A percentile compares a stretch with the other conserved stretches of the same genome.
Conservation (phyloP, 2,329 filamentous ascomycete species). For the Lasiodiplodia sp. region DNA sequence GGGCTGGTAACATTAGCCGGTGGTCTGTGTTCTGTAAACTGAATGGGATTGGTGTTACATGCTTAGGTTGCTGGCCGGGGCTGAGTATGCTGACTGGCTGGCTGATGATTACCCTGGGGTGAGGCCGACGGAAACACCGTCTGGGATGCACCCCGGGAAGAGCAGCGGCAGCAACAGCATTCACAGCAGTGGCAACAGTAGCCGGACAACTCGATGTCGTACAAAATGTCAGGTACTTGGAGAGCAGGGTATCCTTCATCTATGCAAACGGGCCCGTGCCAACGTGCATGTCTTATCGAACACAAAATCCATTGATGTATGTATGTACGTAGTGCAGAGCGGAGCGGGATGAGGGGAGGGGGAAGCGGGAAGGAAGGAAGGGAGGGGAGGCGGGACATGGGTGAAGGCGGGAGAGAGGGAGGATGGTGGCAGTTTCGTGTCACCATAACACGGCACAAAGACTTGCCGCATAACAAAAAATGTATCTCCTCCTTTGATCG, state of each 20-base stretch:
- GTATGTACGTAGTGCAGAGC: constrained; percentile 10
- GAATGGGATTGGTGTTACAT: not conserved
- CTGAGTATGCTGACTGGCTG: not conserved
- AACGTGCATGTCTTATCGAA: constrained; percentile 6
- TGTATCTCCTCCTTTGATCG: not conserved
- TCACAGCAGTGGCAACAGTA: not conserved
- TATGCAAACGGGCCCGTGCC: constrained; percentile 17
- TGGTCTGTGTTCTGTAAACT: not conserved
- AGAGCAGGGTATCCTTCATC: not conserved
- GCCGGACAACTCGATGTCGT: not conserved
- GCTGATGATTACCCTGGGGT: not conserved
- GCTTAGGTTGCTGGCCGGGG: not conserved
- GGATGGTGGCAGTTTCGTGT: not conserved
- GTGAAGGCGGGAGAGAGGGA: not conserved
- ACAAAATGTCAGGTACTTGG: not conserved
- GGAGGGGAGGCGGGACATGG: not conserved
- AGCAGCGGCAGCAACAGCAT: not conserved
- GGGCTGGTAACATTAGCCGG: not conserved
- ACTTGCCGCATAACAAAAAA: not conserved
- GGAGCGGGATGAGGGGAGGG: constrained; percentile 13
- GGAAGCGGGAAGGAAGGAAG: not conserved
- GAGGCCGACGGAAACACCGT: not conserved
- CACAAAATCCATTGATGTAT: constrained; percentile 9
- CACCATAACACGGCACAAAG: constrained; percentile 15
- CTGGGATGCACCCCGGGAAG: not conserved